phyloP scores from a whole-genome alignment of 768 basidiomycete genomes.

The Russula griseocarnosa region DNA sequence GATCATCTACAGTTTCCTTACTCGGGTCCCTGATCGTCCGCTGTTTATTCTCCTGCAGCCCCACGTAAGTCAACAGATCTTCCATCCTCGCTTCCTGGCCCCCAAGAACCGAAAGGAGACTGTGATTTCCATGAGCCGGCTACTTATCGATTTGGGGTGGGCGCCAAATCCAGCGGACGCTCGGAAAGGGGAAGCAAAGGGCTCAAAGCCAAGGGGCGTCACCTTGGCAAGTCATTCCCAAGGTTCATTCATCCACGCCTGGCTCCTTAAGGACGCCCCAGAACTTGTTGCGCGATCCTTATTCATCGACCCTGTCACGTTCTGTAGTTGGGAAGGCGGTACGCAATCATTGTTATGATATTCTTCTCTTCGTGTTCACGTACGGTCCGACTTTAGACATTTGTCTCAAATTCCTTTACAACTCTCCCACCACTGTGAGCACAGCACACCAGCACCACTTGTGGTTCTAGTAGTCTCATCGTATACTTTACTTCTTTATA shows the following conservation, averaged over 20 bases:
- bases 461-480: conserved; percentile 16
- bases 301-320: conserved; percentile 87
- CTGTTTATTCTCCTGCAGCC: conserved; percentile 78
- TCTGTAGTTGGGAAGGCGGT: conserved; percentile 95
- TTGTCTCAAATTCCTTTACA: conserved; percentile 88
- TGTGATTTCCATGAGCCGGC: conserved; percentile 49
- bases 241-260: conserved; percentile 80
- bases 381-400: conserved; percentile 51
- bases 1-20: conserved; percentile 57
- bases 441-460: conserved; percentile 3
- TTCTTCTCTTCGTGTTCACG: background rate
- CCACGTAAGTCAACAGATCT: conserved; percentile 81
- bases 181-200: conserved; percentile 28
- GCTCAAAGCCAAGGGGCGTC: conserved; percentile 48
- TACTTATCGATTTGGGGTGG: conserved; percentile 66
- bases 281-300: conserved; percentile 69
- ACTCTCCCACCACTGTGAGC: conserved; percentile 58
- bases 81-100: conserved; percentile 66
- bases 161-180: conserved; percentile 36
- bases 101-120: conserved; percentile 66
- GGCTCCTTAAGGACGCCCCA: conserved; percentile 80
- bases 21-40: conserved; percentile 59
- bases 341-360: conserved; percentile 31
- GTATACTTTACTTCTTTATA: conserved; percentile 33
- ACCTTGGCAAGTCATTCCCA: conserved; percentile 87